Conservation (phyloP, 1,284 basidiomycete species). For the Lignosus rhinocerotis region DNA sequence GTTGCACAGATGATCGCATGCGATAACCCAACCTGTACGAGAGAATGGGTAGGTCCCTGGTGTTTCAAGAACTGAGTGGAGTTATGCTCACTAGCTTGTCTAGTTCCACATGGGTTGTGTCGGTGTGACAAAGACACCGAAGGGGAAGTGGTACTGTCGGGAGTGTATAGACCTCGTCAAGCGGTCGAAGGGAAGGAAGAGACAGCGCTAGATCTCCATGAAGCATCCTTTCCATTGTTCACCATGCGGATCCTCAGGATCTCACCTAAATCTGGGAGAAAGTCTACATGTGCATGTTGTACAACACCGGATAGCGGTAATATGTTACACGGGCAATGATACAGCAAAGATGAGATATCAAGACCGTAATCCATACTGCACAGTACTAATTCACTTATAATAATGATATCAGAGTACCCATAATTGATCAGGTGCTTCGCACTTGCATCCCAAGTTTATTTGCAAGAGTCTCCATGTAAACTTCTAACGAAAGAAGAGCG, state of each 20-base stretch:
- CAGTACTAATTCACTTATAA: too few species aligned
- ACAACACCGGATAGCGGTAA: too few species aligned
- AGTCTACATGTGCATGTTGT: not conserved
- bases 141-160: slow-evolving; percentile 70
- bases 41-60: slow-evolving; percentile 69
- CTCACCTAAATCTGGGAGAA: not conserved
- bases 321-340: too few species aligned
- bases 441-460: slow-evolving; percentile 53
- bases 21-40: slow-evolving; percentile 64
- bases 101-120: slow-evolving; percentile 80
- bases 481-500: slow-evolving; percentile 43
- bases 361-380: too few species aligned
- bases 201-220: not conserved
- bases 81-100: not conserved
- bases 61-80: not conserved
- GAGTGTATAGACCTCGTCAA: slow-evolving; percentile 41
- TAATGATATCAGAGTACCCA: not conserved
- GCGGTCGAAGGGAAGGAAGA: slow-evolving; percentile 10
- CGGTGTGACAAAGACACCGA: slow-evolving; percentile 59
- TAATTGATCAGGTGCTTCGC: slow-evolving; percentile 24
- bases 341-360: too few species aligned
- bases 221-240: not conserved
- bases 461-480: slow-evolving; percentile 80
- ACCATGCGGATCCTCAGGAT: not conserved
- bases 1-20: slow-evolving; percentile 77